Evolutionary conservation across 306 rosid genomes (phyloP).

Genomic region (Prunus mume): DNA sequence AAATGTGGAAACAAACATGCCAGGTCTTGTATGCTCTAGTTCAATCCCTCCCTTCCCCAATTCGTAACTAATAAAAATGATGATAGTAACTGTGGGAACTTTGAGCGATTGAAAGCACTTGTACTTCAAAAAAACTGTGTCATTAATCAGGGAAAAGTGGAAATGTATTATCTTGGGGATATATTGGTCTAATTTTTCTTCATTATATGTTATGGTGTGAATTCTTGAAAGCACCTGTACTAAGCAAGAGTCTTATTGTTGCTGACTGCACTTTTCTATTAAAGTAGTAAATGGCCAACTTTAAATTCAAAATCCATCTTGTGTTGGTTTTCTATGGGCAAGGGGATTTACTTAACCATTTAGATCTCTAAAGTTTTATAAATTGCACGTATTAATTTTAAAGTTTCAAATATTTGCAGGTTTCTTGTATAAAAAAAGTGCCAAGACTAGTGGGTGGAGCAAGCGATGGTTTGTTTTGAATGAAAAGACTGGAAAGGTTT

Average conservation of each 20-base stretch:
- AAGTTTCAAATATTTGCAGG: constrained; percentile 41
- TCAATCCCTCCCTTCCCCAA: neutral
- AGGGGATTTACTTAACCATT: neutral
- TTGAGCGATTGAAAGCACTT: neutral
- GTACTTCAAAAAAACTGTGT: neutral
- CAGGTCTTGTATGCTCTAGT: neutral
- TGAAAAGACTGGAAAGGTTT: constrained; percentile 94
- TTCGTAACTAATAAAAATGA: neutral
- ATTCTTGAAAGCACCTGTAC: neutral
- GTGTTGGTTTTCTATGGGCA: neutral
- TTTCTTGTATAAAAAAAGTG: constrained; percentile 81
- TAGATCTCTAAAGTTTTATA: neutral
- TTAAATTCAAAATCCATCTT: constrained; percentile 11
- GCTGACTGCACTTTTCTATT: neutral
- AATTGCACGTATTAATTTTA: neutral
- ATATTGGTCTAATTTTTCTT: neutral
- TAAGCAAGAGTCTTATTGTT: neutral
- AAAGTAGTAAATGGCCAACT: neutral
- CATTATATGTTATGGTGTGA: neutral
- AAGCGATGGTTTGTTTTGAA: constrained; percentile 96
- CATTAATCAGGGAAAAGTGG: constrained; percentile 15
- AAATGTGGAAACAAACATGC: neutral
- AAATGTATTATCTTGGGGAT: neutral
- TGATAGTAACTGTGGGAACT: neutral
- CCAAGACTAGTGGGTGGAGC: constrained; percentile 92